A percentile compares a stretch with the other conserved stretches of the same genome.
These are phyloP conservation scores for Rhizopogon roseolus DNA, from an alignment of 768 basidiomycete genomes.

Conservation along the genomic window DNA sequence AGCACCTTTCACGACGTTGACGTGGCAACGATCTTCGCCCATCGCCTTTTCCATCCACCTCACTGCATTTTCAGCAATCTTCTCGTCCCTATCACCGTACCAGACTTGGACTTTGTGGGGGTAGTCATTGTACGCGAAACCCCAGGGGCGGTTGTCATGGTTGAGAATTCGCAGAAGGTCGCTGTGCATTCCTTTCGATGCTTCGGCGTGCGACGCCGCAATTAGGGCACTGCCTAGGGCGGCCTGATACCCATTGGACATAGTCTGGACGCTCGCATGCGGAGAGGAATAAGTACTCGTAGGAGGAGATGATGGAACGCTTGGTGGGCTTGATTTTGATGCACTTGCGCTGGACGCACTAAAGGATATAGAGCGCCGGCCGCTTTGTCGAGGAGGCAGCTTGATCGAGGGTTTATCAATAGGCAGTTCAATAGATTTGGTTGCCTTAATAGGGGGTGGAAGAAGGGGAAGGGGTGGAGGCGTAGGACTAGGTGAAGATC, in stretches of 20 bases:
- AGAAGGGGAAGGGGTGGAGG: conserved; percentile 9
- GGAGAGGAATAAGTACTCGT: conserved; percentile 36
- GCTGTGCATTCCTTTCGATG: conserved; percentile 82
- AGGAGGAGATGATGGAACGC: conserved; percentile 48
- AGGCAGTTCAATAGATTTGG: conserved; percentile 19
- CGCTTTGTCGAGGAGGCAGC: conserved; percentile 38
- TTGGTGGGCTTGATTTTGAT: conserved; percentile 37
- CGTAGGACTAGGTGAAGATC: background rate
- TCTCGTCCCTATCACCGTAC: conserved; percentile 93
- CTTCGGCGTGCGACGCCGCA: conserved; percentile 93
- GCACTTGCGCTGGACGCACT: conserved; percentile 26
- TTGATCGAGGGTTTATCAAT: conserved; percentile 33
- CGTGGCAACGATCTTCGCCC: conserved; percentile 66
- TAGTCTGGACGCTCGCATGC: conserved; percentile 14
- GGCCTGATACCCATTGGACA: conserved; percentile 42
- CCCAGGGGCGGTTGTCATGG: conserved; percentile 85
- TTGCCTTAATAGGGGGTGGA: conserved; percentile 14
- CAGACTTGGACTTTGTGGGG: conserved; percentile 77
- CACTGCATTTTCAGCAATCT: conserved; percentile 87
- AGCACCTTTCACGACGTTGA: conserved; percentile 82
- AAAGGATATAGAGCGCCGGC: conserved; percentile 75
- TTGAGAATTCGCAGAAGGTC: conserved; percentile 92
- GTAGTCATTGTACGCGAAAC: conserved; percentile 82
- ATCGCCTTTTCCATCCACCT: conserved; percentile 89
- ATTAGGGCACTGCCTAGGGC: conserved; percentile 86